Conservation (phyloP, 1,139 yeast species). For the Taphrina confusa region DNA sequence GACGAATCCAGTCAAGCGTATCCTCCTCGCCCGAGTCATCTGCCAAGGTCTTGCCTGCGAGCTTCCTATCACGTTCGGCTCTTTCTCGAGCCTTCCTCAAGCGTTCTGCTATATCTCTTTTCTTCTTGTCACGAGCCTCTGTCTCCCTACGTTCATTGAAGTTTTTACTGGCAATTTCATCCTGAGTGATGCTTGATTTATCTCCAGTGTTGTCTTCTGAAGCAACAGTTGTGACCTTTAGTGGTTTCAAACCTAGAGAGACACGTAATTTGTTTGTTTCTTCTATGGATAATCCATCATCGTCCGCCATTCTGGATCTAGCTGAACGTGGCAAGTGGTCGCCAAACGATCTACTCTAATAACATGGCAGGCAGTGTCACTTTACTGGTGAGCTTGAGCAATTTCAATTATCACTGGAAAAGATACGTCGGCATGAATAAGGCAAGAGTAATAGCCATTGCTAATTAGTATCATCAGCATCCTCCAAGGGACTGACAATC, state of each 20-base stretch:
- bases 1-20: conserved; percentile 41
- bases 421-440: too few species aligned
- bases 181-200: conserved; percentile 41
- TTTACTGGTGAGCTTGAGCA: too few species aligned
- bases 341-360: too few species aligned
- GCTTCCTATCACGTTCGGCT: conserved; percentile 41
- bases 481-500: too few species aligned
- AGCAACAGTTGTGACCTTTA: conserved; percentile 42
- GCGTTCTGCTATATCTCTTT: conserved; percentile 26
- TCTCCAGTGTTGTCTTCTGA: conserved; percentile 14
- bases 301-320: conserved; percentile 35
- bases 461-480: too few species aligned
- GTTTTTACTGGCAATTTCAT: conserved; percentile 45
- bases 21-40: conserved; percentile 43
- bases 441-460: too few species aligned
- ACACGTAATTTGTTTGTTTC: conserved; percentile 44
- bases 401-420: too few species aligned
- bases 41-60: conserved; percentile 44
- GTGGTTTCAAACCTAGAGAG: conserved; percentile 47
- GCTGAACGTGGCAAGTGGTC: too few species aligned
- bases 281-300: conserved; percentile 42
- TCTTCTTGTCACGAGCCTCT: conserved; percentile 40
- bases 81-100: conserved; percentile 40
- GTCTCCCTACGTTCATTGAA: conserved; percentile 43
- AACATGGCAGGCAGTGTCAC: too few species aligned